These are phyloP conservation scores for Plasmodium berghei DNA, from an alignment of 169 alveolate species.

Conservation along the genomic window DNA sequence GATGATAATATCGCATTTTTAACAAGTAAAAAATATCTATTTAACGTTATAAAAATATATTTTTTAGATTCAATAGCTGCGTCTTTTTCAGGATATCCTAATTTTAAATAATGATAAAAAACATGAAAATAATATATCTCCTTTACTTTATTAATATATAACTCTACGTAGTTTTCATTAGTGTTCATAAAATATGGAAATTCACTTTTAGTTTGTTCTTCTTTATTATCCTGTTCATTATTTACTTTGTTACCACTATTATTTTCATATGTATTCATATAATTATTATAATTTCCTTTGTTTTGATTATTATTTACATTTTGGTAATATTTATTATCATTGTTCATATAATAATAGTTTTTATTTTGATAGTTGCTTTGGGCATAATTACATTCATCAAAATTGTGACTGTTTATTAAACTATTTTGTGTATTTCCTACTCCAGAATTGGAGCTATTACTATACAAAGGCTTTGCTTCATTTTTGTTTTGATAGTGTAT, in stretches of 20 bases:
- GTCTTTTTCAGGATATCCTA: conserved; percentile 72
- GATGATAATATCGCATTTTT: conserved; percentile 72
- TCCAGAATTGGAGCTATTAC: conserved; percentile 14
- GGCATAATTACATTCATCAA: conserved; percentile 1
- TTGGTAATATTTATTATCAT: conserved; percentile 30
- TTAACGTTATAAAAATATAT: conserved; percentile 59
- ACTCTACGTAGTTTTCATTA: conserved; percentile 57
- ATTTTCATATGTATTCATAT: background rate
- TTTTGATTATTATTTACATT: conserved; percentile 2
- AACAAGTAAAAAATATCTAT: conserved; percentile 45
- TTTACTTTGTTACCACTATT: background rate
- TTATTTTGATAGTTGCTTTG: conserved; percentile 10
- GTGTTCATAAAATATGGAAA: background rate
- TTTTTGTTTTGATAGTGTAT: conserved; percentile 23
- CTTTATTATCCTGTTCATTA: background rate
- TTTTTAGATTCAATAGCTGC: conserved; percentile 74
- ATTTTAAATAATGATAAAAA: conserved; percentile 67
- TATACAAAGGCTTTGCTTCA: conserved; percentile 16
- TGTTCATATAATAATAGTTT: conserved; percentile 23
- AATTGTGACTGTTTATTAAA: conserved; percentile 1
- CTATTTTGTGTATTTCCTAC: background rate
- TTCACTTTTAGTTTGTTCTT: background rate
- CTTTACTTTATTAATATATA: conserved; percentile 66
- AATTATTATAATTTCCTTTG: background rate
- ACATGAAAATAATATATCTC: conserved; percentile 74